phyloP scores from a whole-genome alignment of 164 flowering plant genomes.

The Cinnamomum chago region DNA sequence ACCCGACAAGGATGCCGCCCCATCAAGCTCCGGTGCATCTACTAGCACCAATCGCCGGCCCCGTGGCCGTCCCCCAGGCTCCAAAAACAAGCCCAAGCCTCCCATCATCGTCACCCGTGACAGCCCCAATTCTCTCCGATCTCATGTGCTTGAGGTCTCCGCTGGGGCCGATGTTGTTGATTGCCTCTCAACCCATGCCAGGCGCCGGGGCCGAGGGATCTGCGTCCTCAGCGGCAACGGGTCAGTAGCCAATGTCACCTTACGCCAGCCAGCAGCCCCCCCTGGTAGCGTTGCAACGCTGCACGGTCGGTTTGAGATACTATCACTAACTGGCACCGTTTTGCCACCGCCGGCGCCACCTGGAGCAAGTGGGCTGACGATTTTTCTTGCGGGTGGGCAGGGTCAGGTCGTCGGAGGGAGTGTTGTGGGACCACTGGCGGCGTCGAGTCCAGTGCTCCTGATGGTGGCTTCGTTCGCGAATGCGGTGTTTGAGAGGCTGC shows the following conservation, averaged over 20 bases:
- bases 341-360: slow-evolving; percentile 34
- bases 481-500: slow-evolving; percentile 27
- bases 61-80: slow-evolving; percentile 27
- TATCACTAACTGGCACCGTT: slow-evolving; percentile 22
- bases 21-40: slow-evolving; percentile 17
- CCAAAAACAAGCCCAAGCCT: slow-evolving; percentile 31
- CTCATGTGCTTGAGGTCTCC: slow-evolving; percentile 26
- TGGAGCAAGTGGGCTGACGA: slow-evolving; percentile 17
- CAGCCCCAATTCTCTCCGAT: slow-evolving; percentile 26
- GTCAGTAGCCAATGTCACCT: slow-evolving; percentile 20
- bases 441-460: slow-evolving; percentile 20
- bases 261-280: slow-evolving; percentile 22
- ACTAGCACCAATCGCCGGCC: slow-evolving; percentile 15
- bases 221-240: slow-evolving; percentile 24
- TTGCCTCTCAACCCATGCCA: slow-evolving; percentile 15
- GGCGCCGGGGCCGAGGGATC: slow-evolving; percentile 25
- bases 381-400: slow-evolving; percentile 26
- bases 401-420: slow-evolving; percentile 29
- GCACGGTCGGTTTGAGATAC: slow-evolving; percentile 27
- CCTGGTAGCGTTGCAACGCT: slow-evolving; percentile 20
- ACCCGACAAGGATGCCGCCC: slow-evolving; percentile 6
- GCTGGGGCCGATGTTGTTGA: slow-evolving; percentile 24
- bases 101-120: slow-evolving; percentile 28
- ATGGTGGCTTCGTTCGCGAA: slow-evolving; percentile 30
- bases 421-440: slow-evolving; percentile 23